Base-by-base conservation (phyloP, 176 grass and related monocot genomes). In the Oryza glaberrima region DNA sequence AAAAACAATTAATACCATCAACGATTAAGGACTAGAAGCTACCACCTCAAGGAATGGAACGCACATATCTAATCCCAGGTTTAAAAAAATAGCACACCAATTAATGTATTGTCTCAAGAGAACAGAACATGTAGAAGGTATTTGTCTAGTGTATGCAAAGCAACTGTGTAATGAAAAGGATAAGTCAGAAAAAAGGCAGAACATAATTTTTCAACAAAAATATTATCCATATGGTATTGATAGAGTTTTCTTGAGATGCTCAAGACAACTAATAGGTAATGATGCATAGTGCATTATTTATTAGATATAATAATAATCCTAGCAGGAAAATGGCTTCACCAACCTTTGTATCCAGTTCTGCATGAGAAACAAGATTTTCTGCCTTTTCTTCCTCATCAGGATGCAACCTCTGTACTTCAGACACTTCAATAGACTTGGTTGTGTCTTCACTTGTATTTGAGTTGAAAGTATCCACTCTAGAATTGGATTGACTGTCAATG, bases 321-420 rank as follows among this genome's bases (percentile, higher is more conserved):
- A 35, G 65, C 20, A 83, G 36, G 67, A 82, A 86, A 13, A 81
- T 34, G 11, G 71, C 49, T 67, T 45, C 66, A 73, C 84, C 79
- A 61, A 87, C 84, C 84, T 77, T 58, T 34, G 77, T 14, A 76
- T 73, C 58, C 44, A 72, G 36, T 81, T 40, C 60, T 77, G 35
- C 16, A 60, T 82, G 84, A 86, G 79, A 83, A 58, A 73, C 47
- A 78, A 73, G 26, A 47, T 11, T 25, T 35, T 30, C 67, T 41
- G 44, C 22, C 15, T 63, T 89, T 48, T 58, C 67, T 72, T 76
- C 70, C 36, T 48, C 5, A 3, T 86, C 20, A 46, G 34, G 32
- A 70, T 28, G 75, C 35, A 70, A 28, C 23, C 13, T 73, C 12
- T 69, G 67, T 34, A 69, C 64, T 34, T 28, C 43, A 41, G 36